Base-by-base conservation (phyloP, 2,329 filamentous ascomycete genomes). In the Raffaelea arxii region DNA sequence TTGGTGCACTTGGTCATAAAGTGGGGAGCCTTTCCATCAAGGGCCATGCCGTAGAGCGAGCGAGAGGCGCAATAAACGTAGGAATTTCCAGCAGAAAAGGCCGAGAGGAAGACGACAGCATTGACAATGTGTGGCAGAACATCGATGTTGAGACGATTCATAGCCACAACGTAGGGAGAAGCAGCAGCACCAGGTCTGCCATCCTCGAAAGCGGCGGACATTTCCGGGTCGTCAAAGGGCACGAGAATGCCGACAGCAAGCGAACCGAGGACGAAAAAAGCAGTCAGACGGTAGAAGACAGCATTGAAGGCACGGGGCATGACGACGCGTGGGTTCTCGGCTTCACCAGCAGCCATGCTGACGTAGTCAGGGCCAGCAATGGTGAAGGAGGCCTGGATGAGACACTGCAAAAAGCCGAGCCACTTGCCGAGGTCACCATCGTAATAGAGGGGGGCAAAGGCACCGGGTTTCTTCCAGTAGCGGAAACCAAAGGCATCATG, bases 41-140 rank as follows among this genome's bases (percentile, higher is more conserved):
- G 32, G 32, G 32, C 78, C 46, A 82, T 63, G 4, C 74, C 75
- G 51, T 78, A 76, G 3, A 81, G 63, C 35, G 77, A 74, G 39
- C 79, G 70, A 0, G 77, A 78, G 21, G 77, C 77, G 1, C 74
- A 66, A 38, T 71, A 66, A 27, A 88, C 65, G 57, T 74, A 77
- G 52, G 82, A 78, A 53, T 87, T 88, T 0, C 75, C 80, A 0
- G 82, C 73, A 0, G 82, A 86, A 63, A 78, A 81, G 0, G 81
- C 82, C 0, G 81, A 84, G 0, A 80, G 84, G 51, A 89, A 70
- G 54, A 90, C 80, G 21, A 88, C 70, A 25, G 82, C 84, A 59
- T 90, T 90, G 63, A 90, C 80, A 47, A 91, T 75, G 11, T 78
- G 78, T 0, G 83, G 82, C 7, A 90, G 74, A 4, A 74, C 80